Conservation (phyloP, 371 early-diverging fungal genomes). For the Haplosporangium sp. region DNA sequence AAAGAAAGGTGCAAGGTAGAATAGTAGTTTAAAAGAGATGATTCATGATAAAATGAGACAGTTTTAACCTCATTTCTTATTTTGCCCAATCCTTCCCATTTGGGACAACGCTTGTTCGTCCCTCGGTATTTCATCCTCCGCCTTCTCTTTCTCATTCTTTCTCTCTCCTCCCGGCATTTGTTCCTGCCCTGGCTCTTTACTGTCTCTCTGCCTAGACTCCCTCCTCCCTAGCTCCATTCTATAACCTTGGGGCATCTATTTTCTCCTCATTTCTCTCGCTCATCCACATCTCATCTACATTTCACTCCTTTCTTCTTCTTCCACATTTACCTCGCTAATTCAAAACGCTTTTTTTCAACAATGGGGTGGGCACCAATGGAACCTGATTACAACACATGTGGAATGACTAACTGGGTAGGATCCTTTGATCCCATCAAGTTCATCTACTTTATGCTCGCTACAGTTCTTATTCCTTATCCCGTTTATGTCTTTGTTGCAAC, state of each 20-base stretch:
- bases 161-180: slow-evolving; percentile 8
- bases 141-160: not conserved
- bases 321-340: not conserved
- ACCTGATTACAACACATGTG: slow-evolving; percentile 38
- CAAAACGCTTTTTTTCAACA: slow-evolving; percentile 13
- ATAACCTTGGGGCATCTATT: not conserved
- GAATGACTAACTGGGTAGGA: slow-evolving; percentile 55
- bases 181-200: slow-evolving; percentile 7
- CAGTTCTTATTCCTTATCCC: slow-evolving; percentile 68
- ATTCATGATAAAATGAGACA: too few species aligned
- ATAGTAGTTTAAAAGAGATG: too few species aligned
- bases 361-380: slow-evolving; percentile 56
- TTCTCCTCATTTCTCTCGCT: not conserved
- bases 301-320: not conserved
- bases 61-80: too few species aligned
- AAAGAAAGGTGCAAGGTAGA: too few species aligned
- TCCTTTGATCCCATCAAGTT: slow-evolving; percentile 64
- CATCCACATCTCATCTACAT: not conserved
- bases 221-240: not conserved
- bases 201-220: not conserved
- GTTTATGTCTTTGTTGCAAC: slow-evolving; percentile 68
- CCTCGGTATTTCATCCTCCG: not conserved
- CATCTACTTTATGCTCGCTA: slow-evolving; percentile 67
- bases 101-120: not conserved
- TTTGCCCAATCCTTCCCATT: not conserved